Evolutionary conservation across 2,329 filamentous ascomycete genomes (phyloP).

Genomic region (Calonectria multiphialidica): DNA sequence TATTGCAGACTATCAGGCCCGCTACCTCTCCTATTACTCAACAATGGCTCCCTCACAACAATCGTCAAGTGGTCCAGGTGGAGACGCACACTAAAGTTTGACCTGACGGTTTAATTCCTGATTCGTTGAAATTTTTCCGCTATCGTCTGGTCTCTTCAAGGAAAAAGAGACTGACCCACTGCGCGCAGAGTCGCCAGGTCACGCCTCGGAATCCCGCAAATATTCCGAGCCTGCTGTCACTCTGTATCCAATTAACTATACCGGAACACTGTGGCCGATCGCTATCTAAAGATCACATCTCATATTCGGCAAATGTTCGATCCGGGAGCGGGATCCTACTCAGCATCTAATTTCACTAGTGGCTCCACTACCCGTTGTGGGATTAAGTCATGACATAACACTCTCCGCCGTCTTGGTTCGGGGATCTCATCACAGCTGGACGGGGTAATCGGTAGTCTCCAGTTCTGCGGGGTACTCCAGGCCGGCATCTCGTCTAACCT

Average conservation of each 20-base stretch:
- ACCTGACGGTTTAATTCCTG: not conserved
- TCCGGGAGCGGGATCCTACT: not conserved
- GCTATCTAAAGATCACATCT: not conserved
- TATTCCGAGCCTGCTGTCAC: not conserved
- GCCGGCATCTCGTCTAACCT: slow-evolving; percentile 62
- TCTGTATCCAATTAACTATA: not conserved
- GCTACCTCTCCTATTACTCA: not conserved
- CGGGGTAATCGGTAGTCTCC: not conserved
- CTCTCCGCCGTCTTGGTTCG: too few species aligned
- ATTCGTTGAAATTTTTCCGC: not conserved
- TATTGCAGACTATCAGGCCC: too few species aligned
- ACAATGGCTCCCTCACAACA: not conserved
- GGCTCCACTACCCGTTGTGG: not conserved
- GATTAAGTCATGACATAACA: not conserved
- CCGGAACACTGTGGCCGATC: too few species aligned
- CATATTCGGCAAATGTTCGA: not conserved
- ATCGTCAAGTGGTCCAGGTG: not conserved
- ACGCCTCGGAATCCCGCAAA: not conserved
- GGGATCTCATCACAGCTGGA: not conserved
- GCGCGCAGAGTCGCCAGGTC: not conserved
- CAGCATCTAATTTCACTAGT: not conserved
- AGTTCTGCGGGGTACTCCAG: slow-evolving; percentile 60
- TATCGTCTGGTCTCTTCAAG: not conserved
- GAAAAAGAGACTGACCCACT: not conserved
- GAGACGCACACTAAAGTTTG: not conserved